These are phyloP conservation scores for Heritiera littoralis DNA, from an alignment of 345 rosid species.

Conservation along the genomic window DNA sequence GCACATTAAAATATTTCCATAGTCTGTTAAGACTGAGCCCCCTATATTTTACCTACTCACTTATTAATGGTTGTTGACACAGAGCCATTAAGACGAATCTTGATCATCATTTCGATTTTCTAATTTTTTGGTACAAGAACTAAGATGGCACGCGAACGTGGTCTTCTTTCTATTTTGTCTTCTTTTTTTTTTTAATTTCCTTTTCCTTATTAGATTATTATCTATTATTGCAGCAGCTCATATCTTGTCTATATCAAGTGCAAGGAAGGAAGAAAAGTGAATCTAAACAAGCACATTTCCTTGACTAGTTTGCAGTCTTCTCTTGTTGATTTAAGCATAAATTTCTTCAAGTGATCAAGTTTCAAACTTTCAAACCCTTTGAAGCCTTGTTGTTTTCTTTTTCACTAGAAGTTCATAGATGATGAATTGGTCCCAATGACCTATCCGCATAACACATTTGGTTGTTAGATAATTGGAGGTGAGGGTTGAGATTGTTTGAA, in stretches of 20 bases:
- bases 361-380: not conserved
- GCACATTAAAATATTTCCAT: too few relatives aligned
- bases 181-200: not conserved
- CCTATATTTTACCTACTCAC: not conserved
- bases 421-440: not conserved
- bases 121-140: not conserved
- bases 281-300: not conserved
- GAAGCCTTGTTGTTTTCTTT: not conserved
- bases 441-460: not conserved
- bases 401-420: not conserved
- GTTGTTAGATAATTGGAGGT: too few relatives aligned
- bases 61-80: constrained; percentile 1
- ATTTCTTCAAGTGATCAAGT: not conserved
- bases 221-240: not conserved
- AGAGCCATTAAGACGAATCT: constrained; percentile 7
- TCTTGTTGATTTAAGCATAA: not conserved
- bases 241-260: not conserved
- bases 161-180: not conserved
- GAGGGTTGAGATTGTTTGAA: too few relatives aligned
- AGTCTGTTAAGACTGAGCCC: not conserved
- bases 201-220: not conserved
- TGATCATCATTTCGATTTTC: not conserved
- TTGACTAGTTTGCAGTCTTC: not conserved
- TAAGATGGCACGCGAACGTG: not conserved
- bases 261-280: not conserved